These are phyloP conservation scores for Zygosaccharomyces pseudorouxii DNA, from an alignment of 805 yeast species.

Conservation along the genomic window DNA sequence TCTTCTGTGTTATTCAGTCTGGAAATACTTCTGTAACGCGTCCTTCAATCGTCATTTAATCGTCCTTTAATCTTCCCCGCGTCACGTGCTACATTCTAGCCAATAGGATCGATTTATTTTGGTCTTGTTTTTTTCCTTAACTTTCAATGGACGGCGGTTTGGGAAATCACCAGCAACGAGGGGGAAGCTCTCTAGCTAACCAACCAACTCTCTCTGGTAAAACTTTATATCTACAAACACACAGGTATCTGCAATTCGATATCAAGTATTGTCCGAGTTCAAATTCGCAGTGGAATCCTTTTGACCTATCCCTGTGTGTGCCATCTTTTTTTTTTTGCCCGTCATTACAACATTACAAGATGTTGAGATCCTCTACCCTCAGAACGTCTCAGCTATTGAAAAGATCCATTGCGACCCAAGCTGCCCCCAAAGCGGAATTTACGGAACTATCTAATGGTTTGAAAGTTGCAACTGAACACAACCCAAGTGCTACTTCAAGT, in stretches of 20 bases:
- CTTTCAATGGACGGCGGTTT: not conserved
- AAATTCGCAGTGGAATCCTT: not conserved
- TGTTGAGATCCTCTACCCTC: constrained; percentile 24
- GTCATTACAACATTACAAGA: not conserved
- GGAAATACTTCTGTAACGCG: too few species aligned
- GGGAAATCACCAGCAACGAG: not conserved
- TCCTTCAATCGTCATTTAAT: too few species aligned
- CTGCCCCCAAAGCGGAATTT: constrained; percentile 56
- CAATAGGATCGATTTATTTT: not conserved
- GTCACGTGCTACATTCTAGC: not conserved
- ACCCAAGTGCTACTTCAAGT: constrained; percentile 45
- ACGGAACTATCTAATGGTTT: constrained; percentile 72
- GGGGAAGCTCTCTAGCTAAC: not conserved
- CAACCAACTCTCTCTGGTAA: not conserved
- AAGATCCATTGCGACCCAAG: constrained; percentile 28
- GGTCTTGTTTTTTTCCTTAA: not conserved
- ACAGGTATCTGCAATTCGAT: too few species aligned
- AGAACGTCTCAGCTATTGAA: constrained; percentile 20
- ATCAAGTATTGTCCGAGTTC: not conserved
- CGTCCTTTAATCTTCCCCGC: too few species aligned
- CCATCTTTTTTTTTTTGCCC: not conserved
- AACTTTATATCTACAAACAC: not conserved
- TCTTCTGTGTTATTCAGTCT: too few species aligned
- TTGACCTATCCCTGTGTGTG: not conserved
- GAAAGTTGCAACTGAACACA: constrained; percentile 64